phyloP scores from a whole-genome alignment of 2,329 filamentous ascomycete genomes.

The Alternaria metachromatica region DNA sequence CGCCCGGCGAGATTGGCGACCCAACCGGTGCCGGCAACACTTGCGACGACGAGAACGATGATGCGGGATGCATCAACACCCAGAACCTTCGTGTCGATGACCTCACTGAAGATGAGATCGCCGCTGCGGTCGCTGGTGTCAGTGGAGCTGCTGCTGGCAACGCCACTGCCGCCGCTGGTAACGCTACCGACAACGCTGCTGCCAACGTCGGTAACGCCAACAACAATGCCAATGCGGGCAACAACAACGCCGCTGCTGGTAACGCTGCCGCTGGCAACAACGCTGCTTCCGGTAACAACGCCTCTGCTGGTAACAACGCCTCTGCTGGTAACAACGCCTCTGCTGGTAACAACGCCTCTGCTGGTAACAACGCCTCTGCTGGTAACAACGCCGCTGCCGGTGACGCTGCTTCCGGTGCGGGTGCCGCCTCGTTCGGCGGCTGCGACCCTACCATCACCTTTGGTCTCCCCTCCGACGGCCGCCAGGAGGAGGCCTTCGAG shows the following conservation, averaged over 20 bases:
- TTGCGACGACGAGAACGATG: slow-evolving; percentile 58
- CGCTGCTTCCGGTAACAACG: no score
- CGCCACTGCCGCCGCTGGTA: slow-evolving; percentile 8
- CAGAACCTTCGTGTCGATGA: slow-evolving; percentile 62
- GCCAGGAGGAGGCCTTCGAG: slow-evolving; percentile 54
- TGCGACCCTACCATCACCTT: slow-evolving; percentile 61
- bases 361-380: not conserved
- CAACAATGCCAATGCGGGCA: not conserved
- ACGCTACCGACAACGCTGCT: slow-evolving; percentile 19
- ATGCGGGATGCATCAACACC: slow-evolving; percentile 62
- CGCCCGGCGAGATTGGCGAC: slow-evolving; percentile 63
- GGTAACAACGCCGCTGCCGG: not conserved
- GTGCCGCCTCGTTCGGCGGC: slow-evolving; percentile 47
- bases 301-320: not conserved
- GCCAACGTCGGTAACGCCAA: not conserved
- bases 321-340: not conserved
- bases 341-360: not conserved
- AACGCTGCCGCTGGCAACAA: not conserved
- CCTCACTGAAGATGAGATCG: slow-evolving; percentile 60
- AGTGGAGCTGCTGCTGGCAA: slow-evolving; percentile 13
- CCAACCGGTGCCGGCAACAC: slow-evolving; percentile 60
- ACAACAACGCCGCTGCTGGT: slow-evolving; percentile 2
- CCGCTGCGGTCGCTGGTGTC: slow-evolving; percentile 54
- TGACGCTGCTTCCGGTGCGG: not conserved
- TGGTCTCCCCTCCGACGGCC: slow-evolving; percentile 57